Percentiles rank a stretch among this genome's conserved stretches.
Evolutionary conservation across 306 rosid genomes (phyloP).

Genomic region (Lathyrus aphaca): DNA sequence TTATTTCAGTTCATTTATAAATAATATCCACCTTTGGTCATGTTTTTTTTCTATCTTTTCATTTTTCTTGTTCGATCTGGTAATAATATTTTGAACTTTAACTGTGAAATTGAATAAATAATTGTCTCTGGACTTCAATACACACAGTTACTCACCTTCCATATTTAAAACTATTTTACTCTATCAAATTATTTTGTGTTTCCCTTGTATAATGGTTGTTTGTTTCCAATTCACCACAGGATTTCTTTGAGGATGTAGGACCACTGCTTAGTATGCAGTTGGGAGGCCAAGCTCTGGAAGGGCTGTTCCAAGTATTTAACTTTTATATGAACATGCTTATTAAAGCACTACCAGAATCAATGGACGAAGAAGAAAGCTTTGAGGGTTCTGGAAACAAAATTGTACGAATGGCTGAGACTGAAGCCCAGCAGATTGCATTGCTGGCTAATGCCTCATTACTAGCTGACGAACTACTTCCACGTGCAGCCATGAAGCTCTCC

Average conservation of each 20-base stretch:
- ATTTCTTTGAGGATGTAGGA: slow-evolving; percentile 97
- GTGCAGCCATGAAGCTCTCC: slow-evolving; percentile 95
- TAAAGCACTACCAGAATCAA: slow-evolving; percentile 86
- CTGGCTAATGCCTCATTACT: slow-evolving; percentile 95
- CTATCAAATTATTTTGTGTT: slow-evolving; percentile 14
- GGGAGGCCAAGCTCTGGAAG: slow-evolving; percentile 96
- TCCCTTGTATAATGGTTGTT: slow-evolving; percentile 26
- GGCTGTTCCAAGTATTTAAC: slow-evolving; percentile 86
- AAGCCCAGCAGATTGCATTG: slow-evolving; percentile 95
- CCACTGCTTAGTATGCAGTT: slow-evolving; percentile 98
- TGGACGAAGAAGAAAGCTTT: slow-evolving; percentile 92
- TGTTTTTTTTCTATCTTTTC: slow-evolving; percentile 10
- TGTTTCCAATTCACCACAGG: slow-evolving; percentile 54
- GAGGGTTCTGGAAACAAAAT: slow-evolving; percentile 84
- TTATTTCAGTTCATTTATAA: slow-evolving; percentile 27
- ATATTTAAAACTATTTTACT: slow-evolving; percentile 22
- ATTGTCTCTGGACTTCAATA: not conserved
- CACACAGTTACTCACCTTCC: not conserved
- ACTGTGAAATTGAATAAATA: slow-evolving; percentile 19
- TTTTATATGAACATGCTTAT: slow-evolving; percentile 79
- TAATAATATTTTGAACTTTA: slow-evolving; percentile 18
- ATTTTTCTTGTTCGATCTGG: slow-evolving; percentile 25
- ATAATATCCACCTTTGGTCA: not conserved
- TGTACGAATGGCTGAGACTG: slow-evolving; percentile 90
- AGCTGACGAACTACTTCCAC: slow-evolving; percentile 94